Evolutionary conservation across 495 filamentous ascomycete genomes (phyloP).

Genomic region (Podospora conica): DNA sequence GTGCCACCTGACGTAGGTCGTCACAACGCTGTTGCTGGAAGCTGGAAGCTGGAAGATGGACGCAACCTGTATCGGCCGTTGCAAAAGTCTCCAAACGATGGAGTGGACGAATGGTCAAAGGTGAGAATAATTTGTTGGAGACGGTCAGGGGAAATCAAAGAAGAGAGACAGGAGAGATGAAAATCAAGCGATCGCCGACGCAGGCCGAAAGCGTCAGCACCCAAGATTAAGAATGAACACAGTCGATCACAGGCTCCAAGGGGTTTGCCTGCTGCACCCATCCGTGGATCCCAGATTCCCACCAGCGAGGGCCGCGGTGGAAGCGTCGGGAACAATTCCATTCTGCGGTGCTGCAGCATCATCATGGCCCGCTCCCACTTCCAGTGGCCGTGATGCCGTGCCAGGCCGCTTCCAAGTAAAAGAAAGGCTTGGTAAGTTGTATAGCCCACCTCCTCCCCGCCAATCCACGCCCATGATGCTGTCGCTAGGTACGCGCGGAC

Average conservation of each 20-base stretch:
- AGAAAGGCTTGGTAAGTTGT: not conserved
- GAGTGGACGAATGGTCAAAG: no score
- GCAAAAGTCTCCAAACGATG: not conserved
- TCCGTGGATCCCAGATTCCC: not conserved
- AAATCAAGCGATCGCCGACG: not conserved
- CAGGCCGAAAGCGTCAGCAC: not conserved
- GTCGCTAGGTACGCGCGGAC: not conserved
- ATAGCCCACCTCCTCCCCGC: not conserved
- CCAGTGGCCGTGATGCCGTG: not conserved
- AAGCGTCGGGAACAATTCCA: not conserved
- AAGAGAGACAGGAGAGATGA: not conserved
- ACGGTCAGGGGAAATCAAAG: not conserved
- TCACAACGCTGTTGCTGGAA: not conserved
- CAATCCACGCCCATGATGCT: not conserved
- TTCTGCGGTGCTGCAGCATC: not conserved
- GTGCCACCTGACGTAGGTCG: slow-evolving; percentile 9
- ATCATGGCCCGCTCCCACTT: not conserved
- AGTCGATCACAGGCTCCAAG: not conserved
- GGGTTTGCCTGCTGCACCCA: not conserved
- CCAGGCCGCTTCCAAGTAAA: not conserved
- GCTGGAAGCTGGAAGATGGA: not conserved
- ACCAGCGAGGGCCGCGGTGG: no score
- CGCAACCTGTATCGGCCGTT: not conserved
- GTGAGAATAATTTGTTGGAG: no score
- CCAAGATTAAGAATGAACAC: not conserved